Evolutionary conservation across 1,284 basidiomycete species (phyloP), one percentile per base, ranked within the genome.

Genomic region (Termitomyces sp.): DNA sequence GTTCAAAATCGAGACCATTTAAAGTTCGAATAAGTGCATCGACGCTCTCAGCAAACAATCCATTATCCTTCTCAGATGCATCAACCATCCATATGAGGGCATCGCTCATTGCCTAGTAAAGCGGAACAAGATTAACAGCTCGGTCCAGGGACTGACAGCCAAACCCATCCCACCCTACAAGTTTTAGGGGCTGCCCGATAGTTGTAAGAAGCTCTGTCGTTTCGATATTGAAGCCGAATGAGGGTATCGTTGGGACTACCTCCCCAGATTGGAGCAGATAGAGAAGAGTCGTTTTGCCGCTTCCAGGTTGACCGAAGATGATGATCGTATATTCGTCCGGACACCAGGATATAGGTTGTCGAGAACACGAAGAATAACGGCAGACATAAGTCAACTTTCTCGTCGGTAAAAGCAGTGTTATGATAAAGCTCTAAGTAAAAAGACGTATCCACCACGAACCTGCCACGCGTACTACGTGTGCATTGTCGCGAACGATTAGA

Each of bases 221-320:
- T 59, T 76, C 73, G 33, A 74, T 57, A 49, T 73, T 76, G 54
- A 73, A 67, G 1, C 74, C 73, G 1, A 75, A 68, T 2, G 69
- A 70, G 5, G 73, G 67, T 8, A 73, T 71, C 0, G 69, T 71
- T 10, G 59, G 56, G 15, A 74, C 61, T n/a, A n/a, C n/a, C n/a
- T n/a, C n/a, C n/a, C n/a, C n/a, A n/a, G n/a, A n/a, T n/a, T n/a
- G n/a, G n/a, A n/a, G n/a, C n/a, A n/a, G n/a, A n/a, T n/a, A n/a
- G 21, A 76, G 62, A 30, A 76, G 56, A 1, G 73, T 74, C 0
- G 74, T 76, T 60, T 77, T 76, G 2, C 76, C 74, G 17, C 64
- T 54, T 31, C 54, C 53, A 41, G 67, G 65, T 5, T 70, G 61
- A 3, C 76, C 76, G 1, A 70, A 55, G 17, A 74, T 63, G 13